Evolutionary conservation across 2,329 filamentous ascomycete species (phyloP), one percentile per base, ranked within the genome.

Genomic region (Madurella mycetomatis): DNA sequence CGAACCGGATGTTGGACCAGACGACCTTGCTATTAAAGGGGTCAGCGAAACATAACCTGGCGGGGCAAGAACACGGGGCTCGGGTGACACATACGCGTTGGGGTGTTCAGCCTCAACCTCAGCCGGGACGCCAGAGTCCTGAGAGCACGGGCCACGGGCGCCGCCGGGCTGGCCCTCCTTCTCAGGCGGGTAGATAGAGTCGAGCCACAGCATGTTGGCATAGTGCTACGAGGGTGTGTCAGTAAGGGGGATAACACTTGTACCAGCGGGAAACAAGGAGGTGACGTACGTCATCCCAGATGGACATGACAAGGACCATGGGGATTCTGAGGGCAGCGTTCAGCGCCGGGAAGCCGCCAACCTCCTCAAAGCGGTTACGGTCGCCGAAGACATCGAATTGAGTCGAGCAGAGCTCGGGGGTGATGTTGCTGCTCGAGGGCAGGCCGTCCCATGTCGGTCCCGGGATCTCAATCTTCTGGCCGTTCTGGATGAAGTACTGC

Each of bases 141-240:
- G 69, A 18, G 66, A 53, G 60, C 76, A 79, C n/a, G 67, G 64
- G 43, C 76, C 76, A 62, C 76, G 74, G 34, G 67, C 68, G 53
- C 68, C 69, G 63, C 76, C 75, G 16, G 72, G 71, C 4, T 56
- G 52, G 42, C 69, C 62, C 17, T 66, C 59, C 51, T 64, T 69
- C 59, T 70, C 64, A 47, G 74, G 60, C 25, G 62, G 62, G 54
- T 63, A 65, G 50, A 31, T 54, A 11, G 62, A 63, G 73, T 87
- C 84, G 61, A 88, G 78, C 85, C 84, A 87, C 60, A 84, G 75
- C 81, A 87, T 86, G 70, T 82, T 77, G 61, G 79, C 72, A 45
- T 76, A 70, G 51, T 61, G 61, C 61, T 66, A n/a, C 5, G 17
- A 25, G 2, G 9, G 9, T 0, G 41, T n/a, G 53, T 53, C 32